These are phyloP conservation scores for Escovopsis sp. DNA, from an alignment of 2,329 filamentous ascomycete species.

Conservation along the genomic window DNA sequence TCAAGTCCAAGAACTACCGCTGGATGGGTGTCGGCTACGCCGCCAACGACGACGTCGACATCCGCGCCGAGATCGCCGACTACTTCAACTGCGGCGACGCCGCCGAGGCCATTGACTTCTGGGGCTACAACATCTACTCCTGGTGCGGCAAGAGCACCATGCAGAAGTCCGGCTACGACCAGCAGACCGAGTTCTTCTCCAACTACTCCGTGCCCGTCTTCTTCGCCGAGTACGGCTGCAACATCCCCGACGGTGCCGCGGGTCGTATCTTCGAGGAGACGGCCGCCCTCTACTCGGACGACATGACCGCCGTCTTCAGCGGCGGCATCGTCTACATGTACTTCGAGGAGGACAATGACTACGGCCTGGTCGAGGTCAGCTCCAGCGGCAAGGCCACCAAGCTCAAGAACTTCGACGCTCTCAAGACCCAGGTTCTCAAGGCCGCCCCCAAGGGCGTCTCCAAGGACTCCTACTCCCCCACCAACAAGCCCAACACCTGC, in stretches of 20 bases:
- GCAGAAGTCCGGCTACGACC: constrained; percentile 61
- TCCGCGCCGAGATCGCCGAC: constrained; percentile 67
- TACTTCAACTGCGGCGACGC: constrained; percentile 84
- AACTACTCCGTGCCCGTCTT: constrained; percentile 90
- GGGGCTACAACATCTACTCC: constrained; percentile 99
- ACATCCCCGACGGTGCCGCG: constrained; percentile 42
- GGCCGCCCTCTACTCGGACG: constrained; percentile 56
- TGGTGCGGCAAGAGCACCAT: constrained; percentile 87
- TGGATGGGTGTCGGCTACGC: constrained; percentile 86
- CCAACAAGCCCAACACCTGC: constrained; percentile 58
- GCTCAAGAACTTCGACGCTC: constrained; percentile 58
- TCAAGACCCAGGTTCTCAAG: constrained; percentile 55
- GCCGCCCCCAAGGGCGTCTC: constrained; percentile 52
- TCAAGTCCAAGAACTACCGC: constrained; percentile 65
- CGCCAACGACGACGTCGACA: constrained; percentile 78
- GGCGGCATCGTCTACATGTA: constrained; percentile 99
- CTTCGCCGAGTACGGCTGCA: constrained; percentile 99
- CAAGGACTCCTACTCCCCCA: constrained; percentile 54
- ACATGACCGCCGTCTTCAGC: constrained; percentile 82
- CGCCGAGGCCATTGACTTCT: constrained; percentile 71
- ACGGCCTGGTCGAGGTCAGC: constrained; percentile 54
- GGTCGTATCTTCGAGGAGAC: constrained; percentile 79
- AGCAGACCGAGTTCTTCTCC: constrained; percentile 72
- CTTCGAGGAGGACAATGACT: constrained; percentile 82
- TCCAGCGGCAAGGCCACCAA: constrained; percentile 44